Base-by-base conservation (phyloP, 768 basidiomycete species). In the Nevesoporus exiguus region DNA sequence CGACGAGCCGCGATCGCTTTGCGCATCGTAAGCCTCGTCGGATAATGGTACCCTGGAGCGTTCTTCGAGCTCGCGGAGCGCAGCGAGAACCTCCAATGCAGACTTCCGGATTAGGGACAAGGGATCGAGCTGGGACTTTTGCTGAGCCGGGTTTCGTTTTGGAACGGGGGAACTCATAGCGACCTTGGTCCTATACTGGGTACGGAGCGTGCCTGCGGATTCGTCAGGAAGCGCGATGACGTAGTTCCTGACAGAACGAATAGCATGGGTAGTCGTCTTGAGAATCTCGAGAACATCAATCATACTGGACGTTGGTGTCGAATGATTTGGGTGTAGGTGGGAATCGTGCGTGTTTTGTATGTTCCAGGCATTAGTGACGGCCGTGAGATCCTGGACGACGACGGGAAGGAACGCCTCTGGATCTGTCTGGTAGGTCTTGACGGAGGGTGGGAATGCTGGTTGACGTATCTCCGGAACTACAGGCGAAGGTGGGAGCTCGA, bases 211-310 rank as follows among this genome's bases (percentile, higher is more conserved):
- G 9, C 75, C 80, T 15, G 81, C 74, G 2, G 78, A 80, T 53
- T 92, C 88, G 63, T 92, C 85, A 0, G 91, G 92, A 14, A 94
- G 80, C 0, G 88, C 83, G 30, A 94, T 74, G 19, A 93, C 73
- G 67, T 93, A 94, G 66, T 90, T 90, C 13, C 93, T 81, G 30
- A 91, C 87, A 14, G 86, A 85, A 31, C 93, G 83, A 44, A 97
- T 84, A 5, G 89, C 84, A 37, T 79, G 80, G 7, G 92, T 93
- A 0, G 93, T 94, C 1, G 77, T 82, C 69, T 90, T 86, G 53
- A 96, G 80, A 5, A 85, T 74, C 5, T 75, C 76, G 9, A 95
- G 78, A 7, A 97, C 78, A 56, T 90, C 87, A 14, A 66, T 52
- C 46, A 82, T 71, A 49, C 58, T 61, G 25, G 64, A 60, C 13